Base-by-base conservation (phyloP, 345 rosid species). In the Abelmoschus esculentus region DNA sequence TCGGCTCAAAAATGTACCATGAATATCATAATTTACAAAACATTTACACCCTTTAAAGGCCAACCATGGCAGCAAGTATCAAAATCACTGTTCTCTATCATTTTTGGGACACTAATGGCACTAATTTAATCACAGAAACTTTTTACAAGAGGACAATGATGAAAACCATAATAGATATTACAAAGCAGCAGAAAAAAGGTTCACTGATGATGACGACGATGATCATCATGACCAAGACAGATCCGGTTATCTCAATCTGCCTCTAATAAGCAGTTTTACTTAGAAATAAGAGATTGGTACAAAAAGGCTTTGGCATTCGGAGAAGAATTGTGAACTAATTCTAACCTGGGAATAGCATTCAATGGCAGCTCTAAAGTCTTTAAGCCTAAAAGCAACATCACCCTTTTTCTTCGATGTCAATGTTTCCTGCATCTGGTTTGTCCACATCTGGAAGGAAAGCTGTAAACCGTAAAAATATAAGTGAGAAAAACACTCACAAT, bases 371-470 rank as follows among this genome's bases (percentile, higher is more conserved):
- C 76, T 80, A 46, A 84, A 86, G 55, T 89, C 90, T 73, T 84
- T 93, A 80, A 88, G 89, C 73, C 86, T 80, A 75, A 93, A 93
- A 70, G 97, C 91, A 74, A 74, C 83, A 81, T 93, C 97, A 17
- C 97, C 97, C 80, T 82, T 88, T 78, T 93, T 93, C 96, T 47
- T 47, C n/a, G 79, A 82, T 66, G 83, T 89, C 46, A 89, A 72
- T 4, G 93, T 91, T 75, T 91, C 97, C 74, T 86, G 89, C 98
- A 91, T 91, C 81, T 93, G 95, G 76, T 91, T 87, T 17, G 96
- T 93, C 98, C 97, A 91, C 95, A 93, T 91, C 71, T 93, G 97
- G 85, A 93, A 93, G 5, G 98, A 91, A 60, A 93, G 98, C 97
- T 93, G 89, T 70, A 68, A 70, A 18, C 22, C 11, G 54, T 29